Base-by-base conservation (phyloP, 768 basidiomycete genomes). In the Russula virescens region DNA sequence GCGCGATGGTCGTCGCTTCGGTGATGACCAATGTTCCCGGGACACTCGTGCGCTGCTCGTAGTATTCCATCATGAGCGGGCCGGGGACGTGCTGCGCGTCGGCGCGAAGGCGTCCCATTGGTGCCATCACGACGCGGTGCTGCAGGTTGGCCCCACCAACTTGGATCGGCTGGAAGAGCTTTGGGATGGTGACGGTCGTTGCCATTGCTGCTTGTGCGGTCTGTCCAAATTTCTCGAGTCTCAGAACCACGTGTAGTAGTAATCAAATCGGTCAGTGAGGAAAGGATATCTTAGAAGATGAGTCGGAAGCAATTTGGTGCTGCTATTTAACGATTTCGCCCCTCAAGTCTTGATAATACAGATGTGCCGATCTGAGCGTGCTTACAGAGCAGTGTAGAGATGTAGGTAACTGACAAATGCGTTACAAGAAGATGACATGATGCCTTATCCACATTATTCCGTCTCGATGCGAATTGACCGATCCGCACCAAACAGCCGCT, bases 1-100 rank as follows among this genome's bases (percentile, higher is more conserved):
- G 68, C 0, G 80, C 77, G 54, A 88, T 80, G 60, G 78, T 73
- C 1, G 84, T 83, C 0, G 77, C 83, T 70, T 88, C 85, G 5
- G 82, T 72, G 59, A 89, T 78, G 50, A 83, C 72, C 13, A 87
- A 72, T 0, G 81, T 84, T 0, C 85, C 85, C 0, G 80, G 77
- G 0, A 70, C 68, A 47, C 74, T 73, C 6, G 73, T 77, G 1
- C 83, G 78, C 65, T 84, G 83, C 16, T 73, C 61, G 66, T 83
- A 84, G 68, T 82, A 84, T 26, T 76, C 73, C 43, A 73, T 66
- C 19, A 73, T 73, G 13, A 79, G 73, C 0, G 74, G 69, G 5
- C 61, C 63, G 1, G 70, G 78, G 9, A 77, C 76, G 58, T 79
- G 74, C 5, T 66, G 51, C 0, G 55, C 61, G 35, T 73, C 69